Evolutionary conservation across 345 rosid species (phyloP).

Genomic region (Syzygium jambos): DNA sequence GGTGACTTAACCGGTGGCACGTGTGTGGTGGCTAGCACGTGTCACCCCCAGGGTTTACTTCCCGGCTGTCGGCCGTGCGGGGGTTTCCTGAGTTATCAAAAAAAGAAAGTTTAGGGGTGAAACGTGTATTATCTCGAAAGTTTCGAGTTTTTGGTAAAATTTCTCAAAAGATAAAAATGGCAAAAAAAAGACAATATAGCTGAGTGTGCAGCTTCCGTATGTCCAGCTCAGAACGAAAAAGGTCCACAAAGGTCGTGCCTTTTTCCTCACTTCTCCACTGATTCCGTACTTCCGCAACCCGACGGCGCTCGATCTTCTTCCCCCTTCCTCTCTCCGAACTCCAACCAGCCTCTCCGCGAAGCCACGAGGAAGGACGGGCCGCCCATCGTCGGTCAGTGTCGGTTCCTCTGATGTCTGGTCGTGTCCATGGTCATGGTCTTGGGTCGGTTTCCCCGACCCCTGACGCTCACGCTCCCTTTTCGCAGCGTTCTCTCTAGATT

Average conservation of each 20-base stretch:
- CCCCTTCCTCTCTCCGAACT: background rate
- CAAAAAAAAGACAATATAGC: background rate
- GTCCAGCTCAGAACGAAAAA: too few relatives aligned
- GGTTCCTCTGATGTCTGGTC: background rate
- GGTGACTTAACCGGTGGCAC: too few relatives aligned
- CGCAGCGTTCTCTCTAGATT: background rate
- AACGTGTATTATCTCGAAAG: background rate
- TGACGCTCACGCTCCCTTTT: background rate
- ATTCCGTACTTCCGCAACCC: background rate
- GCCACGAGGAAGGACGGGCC: background rate
- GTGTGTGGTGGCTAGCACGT: too few relatives aligned
- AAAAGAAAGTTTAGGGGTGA: background rate
- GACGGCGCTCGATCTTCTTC: background rate
- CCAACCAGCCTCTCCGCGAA: background rate
- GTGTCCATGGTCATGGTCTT: background rate
- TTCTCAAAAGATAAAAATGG: background rate
- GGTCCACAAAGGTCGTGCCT: background rate
- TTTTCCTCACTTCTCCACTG: background rate
- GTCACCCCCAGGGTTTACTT: too few relatives aligned
- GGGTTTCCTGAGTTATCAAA: too few relatives aligned
- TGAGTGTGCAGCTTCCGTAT: background rate
- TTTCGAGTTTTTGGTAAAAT: fast-evolving
- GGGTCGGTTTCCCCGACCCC: background rate
- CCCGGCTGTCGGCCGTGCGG: too few relatives aligned
- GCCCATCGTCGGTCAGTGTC: background rate